phyloP scores from a whole-genome alignment of 2,329 filamentous ascomycete species.

The Alternaria sp. region DNA sequence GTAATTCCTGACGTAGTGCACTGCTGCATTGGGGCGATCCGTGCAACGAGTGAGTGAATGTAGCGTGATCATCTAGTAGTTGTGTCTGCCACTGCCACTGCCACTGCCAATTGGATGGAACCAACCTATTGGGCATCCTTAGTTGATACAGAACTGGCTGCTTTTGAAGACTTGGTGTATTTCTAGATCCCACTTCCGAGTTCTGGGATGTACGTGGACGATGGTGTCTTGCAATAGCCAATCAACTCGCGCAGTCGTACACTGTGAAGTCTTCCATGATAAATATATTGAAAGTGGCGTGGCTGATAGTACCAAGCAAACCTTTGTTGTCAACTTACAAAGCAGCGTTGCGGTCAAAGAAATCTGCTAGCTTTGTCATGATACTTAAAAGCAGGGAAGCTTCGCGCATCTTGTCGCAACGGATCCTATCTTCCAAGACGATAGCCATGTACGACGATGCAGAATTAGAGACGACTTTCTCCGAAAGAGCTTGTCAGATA shows the following conservation, averaged over 20 bases:
- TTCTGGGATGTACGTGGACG: not conserved
- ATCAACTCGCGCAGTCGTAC: not conserved
- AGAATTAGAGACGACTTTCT: not conserved
- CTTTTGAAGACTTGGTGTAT: not conserved
- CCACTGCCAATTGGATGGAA: not conserved
- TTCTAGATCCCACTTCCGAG: not conserved
- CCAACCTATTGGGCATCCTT: not conserved
- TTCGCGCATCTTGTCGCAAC: not conserved
- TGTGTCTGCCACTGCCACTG: not conserved
- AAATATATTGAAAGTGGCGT: not conserved
- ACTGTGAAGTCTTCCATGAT: not conserved
- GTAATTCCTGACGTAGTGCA: not conserved
- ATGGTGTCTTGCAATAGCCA: not conserved
- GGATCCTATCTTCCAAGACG: not conserved
- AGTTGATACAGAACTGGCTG: not conserved
- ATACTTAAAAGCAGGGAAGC: not conserved
- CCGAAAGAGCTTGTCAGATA: not conserved
- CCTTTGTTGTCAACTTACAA: not conserved
- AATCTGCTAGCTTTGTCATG: not conserved
- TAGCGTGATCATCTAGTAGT: not conserved
- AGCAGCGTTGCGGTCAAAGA: not conserved
- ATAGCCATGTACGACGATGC: not conserved
- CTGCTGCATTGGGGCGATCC: not conserved
- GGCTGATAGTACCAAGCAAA: too few relatives aligned
- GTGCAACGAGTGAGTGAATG: not conserved